Conservation (phyloP, 768 basidiomycete species). For the Paxillus involutus region DNA sequence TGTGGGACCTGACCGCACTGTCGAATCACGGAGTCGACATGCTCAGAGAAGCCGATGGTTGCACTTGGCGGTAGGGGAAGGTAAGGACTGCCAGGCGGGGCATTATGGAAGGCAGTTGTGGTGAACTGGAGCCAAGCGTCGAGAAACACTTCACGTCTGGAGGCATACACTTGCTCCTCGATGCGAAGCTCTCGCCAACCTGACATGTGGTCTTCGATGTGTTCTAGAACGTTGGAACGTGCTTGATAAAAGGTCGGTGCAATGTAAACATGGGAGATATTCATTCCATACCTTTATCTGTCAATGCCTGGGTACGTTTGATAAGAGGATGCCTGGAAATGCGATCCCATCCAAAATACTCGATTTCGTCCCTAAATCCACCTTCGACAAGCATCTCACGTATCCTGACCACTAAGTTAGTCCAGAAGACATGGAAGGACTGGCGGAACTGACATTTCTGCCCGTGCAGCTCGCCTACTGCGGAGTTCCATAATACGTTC, state of each 20-base stretch:
- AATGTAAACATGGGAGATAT: neutral
- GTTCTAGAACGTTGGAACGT: slow-evolving; percentile 12
- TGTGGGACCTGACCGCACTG: slow-evolving; percentile 6
- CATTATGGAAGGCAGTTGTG: slow-evolving; percentile 9
- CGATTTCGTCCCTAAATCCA: slow-evolving; percentile 27
- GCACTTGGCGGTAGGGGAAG: slow-evolving; percentile 29
- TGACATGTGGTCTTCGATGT: slow-evolving; percentile 26
- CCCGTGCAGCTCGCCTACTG: slow-evolving; percentile 24
- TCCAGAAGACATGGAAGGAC: neutral
- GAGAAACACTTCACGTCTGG: slow-evolving; percentile 25
- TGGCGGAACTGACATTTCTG: slow-evolving; percentile 21
- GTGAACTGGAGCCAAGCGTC: slow-evolving; percentile 27
- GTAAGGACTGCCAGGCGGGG: slow-evolving; percentile 15
- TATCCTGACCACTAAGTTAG: slow-evolving; percentile 18
- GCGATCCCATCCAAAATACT: slow-evolving; percentile 31
- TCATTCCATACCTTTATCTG: slow-evolving; percentile 18
- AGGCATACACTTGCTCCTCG: slow-evolving; percentile 28
- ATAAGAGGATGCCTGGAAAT: slow-evolving; percentile 30
- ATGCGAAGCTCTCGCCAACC: slow-evolving; percentile 30
- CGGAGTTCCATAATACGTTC: slow-evolving; percentile 19
- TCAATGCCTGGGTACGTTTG: slow-evolving; percentile 21
- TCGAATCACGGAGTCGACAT: slow-evolving; percentile 26
- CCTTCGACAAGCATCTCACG: slow-evolving; percentile 12
- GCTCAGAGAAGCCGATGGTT: slow-evolving; percentile 21
- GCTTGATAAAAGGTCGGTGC: slow-evolving; percentile 17